phyloP scores from a whole-genome alignment of 2,329 filamentous ascomycete genomes.

The Pleurostoma richardsiae region DNA sequence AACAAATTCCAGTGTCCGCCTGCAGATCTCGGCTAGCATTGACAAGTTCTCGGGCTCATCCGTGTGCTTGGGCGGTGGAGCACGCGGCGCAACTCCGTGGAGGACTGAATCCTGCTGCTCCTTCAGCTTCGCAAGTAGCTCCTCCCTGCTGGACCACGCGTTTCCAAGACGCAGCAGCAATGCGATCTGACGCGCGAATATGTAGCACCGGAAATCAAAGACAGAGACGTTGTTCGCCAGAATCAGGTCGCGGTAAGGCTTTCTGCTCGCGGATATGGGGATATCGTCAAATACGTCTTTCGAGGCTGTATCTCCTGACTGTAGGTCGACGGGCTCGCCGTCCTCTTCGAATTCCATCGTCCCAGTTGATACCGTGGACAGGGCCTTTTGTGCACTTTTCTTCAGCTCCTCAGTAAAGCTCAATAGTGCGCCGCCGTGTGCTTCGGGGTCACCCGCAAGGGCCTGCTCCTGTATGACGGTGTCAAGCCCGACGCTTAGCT shows the following conservation, averaged over 20 bases:
- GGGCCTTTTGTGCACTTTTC: conserved; percentile 47
- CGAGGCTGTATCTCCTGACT: conserved; percentile 22
- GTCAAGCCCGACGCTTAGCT: conserved; percentile 84
- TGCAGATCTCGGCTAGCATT: conserved; percentile 82
- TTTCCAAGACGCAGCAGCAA: conserved; percentile 81
- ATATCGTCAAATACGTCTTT: conserved; percentile 47
- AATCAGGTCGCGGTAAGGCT: conserved; percentile 87
- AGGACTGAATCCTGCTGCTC: conserved; percentile 57
- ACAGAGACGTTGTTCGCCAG: conserved; percentile 91
- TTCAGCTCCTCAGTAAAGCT: conserved; percentile 70
- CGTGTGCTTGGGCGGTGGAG: conserved; percentile 40
- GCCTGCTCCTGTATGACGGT: conserved; percentile 72
- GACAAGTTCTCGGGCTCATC: conserved; percentile 69
- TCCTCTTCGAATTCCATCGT: conserved; percentile 23
- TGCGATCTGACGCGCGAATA: conserved; percentile 84
- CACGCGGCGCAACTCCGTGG: conserved; percentile 50
- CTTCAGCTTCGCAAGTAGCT: conserved; percentile 56
- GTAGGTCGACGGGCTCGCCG: conserved; percentile 25
- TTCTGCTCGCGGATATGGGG: conserved; percentile 59
- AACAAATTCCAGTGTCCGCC: conserved; percentile 78
- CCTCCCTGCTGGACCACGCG: conserved; percentile 56
- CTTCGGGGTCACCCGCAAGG: conserved; percentile 50
- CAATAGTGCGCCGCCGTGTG: conserved; percentile 69
- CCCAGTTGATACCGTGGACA: conserved; percentile 26
- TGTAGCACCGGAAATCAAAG: conserved; percentile 91